Evolutionary conservation across 257 asterid species (phyloP).

Genomic region (Solanum boliviense): DNA sequence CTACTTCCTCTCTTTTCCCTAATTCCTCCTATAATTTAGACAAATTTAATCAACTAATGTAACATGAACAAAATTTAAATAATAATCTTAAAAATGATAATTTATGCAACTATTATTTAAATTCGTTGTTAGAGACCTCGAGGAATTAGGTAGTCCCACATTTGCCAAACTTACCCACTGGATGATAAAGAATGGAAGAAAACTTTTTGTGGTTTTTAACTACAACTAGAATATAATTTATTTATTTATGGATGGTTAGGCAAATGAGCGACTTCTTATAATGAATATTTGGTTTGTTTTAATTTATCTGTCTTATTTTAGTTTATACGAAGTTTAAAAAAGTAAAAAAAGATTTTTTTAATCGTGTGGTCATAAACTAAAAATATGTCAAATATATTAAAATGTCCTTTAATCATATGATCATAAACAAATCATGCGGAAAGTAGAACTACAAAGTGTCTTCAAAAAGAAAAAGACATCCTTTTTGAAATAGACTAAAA

Average conservation of each 20-base stretch:
- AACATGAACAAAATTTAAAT: background rate
- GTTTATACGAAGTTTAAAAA: no score
- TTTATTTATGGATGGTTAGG: background rate
- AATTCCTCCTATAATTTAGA: background rate
- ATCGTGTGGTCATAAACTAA: background rate
- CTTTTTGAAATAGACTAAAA: no score
- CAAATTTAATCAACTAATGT: background rate
- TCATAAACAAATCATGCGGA: background rate
- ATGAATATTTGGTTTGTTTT: background rate
- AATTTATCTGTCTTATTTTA: background rate
- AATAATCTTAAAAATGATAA: background rate
- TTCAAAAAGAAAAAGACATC: no score
- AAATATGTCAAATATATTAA: background rate
- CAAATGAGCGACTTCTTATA: background rate
- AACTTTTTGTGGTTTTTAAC: background rate
- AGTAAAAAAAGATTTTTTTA: background rate
- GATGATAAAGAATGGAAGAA: background rate
- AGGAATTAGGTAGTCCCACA: background rate
- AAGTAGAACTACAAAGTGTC: background rate
- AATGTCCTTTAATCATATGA: background rate
- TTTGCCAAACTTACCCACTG: background rate
- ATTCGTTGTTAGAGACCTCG: background rate
- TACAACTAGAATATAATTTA: background rate
- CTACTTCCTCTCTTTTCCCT: background rate
- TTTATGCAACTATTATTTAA: background rate